Base-by-base conservation (phyloP, 2,329 filamentous ascomycete species). In the Cladosporium sp. region DNA sequence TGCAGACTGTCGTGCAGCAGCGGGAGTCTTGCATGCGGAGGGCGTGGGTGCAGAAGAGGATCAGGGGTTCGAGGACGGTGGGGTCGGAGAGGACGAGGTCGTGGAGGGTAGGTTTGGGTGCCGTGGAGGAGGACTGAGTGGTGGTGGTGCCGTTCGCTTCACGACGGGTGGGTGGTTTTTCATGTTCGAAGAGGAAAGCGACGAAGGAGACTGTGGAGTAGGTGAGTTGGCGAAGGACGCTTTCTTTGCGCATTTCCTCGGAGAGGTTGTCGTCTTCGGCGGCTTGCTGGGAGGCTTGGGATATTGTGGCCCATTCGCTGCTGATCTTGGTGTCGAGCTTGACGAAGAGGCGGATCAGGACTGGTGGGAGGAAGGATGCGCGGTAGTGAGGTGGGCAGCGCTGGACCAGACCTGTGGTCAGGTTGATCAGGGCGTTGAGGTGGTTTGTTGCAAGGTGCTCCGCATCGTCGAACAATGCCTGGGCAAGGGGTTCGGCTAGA, bases 231-330 rank as follows among this genome's bases (percentile, higher is more conserved):
- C 94, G 85, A 45, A 99, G 77, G 28, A 99, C 95, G 68, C 93
- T 97, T 72, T 99, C 94, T 6, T 90, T 87, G 74, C 97, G 96
- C 94, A 99, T 99, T 75, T 99, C 94, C 64, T 97, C 91, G 1
- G 89, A 90, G 54, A 99, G 77, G 56, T 78, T 75, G 56, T 92
- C 90, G 19, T 87, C 86, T 3, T 86, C 86, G 1, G 86, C 82
- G 40, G 83, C 81, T 12, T 85, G 77, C 19, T 76, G 77, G 64
- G 88, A 84, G 76, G 68, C 77, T 68, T 66, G 75, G 65, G 70
- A 79, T 66, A 97, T 84, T 63, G 84, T 84, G 60, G 87, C 84
- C 94, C 94, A 99, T 71, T 97, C 93, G 0, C 83, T 80, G 34
- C 85, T 89, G 62, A 97, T 89, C 75, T 97, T 97, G 39, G 80